Conservation (phyloP, 2,329 filamentous ascomycete genomes). For the Colletotrichum eremochloae region DNA sequence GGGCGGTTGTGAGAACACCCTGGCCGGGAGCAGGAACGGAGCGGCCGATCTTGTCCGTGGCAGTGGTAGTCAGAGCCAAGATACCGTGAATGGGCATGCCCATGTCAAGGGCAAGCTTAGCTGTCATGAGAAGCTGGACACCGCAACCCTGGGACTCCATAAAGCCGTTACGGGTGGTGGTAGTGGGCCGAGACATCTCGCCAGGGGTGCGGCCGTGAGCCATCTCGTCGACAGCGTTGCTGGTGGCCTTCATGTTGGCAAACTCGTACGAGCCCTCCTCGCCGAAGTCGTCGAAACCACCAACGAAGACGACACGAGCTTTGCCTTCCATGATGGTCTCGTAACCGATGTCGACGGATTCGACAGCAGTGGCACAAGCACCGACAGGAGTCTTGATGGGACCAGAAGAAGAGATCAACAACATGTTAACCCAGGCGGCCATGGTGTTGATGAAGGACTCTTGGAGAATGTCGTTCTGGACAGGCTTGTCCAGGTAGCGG, state of each 20-base stretch:
- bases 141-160: slow-evolving; percentile 99
- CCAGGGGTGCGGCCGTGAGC: slow-evolving; percentile 93
- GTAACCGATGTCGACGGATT: slow-evolving; percentile 97
- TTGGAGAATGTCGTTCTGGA: slow-evolving; percentile 98
- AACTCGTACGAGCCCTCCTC: slow-evolving; percentile 99
- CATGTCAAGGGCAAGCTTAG: slow-evolving; percentile 96
- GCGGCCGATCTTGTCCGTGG: slow-evolving; percentile 98
- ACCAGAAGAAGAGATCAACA: slow-evolving; percentile 95
- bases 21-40: slow-evolving; percentile 97
- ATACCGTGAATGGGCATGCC: slow-evolving; percentile 98
- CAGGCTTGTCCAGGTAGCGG: slow-evolving; percentile 93
- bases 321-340: slow-evolving; percentile 99
- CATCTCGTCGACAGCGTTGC: slow-evolving; percentile 97
- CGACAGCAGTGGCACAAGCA: slow-evolving; percentile 96
- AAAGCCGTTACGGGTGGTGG: slow-evolving; percentile 96
- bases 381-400: slow-evolving; percentile 99
- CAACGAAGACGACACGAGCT: slow-evolving; percentile 95
- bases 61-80: slow-evolving; percentile 91
- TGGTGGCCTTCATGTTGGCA: slow-evolving; percentile 99
- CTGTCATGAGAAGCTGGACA: slow-evolving; percentile 99
- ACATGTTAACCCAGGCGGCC: slow-evolving; percentile 99
- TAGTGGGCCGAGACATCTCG: slow-evolving; percentile 98
- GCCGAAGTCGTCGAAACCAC: slow-evolving; percentile 99
- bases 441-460: slow-evolving; percentile 99
- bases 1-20: slow-evolving; percentile 95